Conservation (phyloP, 1,284 basidiomycete species). For the Papiliotrema flavescens region DNA sequence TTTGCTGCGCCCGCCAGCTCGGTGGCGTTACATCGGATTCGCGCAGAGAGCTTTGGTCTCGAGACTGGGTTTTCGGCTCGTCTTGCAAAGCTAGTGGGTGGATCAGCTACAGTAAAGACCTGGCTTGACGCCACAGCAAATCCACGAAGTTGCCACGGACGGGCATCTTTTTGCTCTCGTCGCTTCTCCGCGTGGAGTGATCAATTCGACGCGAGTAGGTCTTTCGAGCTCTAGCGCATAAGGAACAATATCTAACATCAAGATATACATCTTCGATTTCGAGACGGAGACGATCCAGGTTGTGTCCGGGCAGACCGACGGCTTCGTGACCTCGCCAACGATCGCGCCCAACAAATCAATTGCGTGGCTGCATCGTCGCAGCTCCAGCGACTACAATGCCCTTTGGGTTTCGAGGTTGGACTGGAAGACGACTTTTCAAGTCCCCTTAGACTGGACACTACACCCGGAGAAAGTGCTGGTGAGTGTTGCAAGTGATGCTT, state of each 20-base stretch:
- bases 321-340: conserved; percentile 7
- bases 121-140: no score
- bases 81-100: not conserved
- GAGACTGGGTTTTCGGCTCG: no score
- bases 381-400: conserved; percentile 5
- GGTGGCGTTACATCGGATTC: not conserved
- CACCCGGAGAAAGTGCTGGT: conserved; percentile 11
- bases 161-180: not conserved
- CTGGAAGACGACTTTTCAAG: conserved; percentile 1
- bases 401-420: conserved; percentile 11
- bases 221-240: not conserved
- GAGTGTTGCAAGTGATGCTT: not conserved
- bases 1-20: not conserved
- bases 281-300: not conserved
- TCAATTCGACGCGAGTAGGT: not conserved
- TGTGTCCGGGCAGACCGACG: conserved; percentile 1
- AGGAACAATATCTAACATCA: not conserved
- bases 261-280: conserved; percentile 9
- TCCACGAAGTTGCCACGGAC: not conserved
- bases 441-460: conserved; percentile 10
- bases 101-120: no score
- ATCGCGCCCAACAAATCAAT: conserved; percentile 6
- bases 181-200: not conserved
- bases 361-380: conserved; percentile 16
- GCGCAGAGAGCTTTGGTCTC: not conserved